Conservation (phyloP, 768 basidiomycete species). For the Collybia sordida region DNA sequence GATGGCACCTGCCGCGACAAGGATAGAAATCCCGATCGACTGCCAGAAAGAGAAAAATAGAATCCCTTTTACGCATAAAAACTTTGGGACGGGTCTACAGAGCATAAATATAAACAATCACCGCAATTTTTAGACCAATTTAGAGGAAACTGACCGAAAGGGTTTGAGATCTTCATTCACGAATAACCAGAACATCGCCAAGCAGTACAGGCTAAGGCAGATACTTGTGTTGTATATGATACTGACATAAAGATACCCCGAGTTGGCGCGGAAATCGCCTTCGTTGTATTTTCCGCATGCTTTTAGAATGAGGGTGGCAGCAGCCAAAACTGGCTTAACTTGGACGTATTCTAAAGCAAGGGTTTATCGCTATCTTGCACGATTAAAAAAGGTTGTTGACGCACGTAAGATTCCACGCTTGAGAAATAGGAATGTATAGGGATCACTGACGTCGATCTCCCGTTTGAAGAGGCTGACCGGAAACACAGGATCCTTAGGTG, state of each 20-base stretch:
- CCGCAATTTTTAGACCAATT: neutral
- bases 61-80: constrained; percentile 97
- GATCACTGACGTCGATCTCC: constrained; percentile 93
- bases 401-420: constrained; percentile 94
- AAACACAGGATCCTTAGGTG: constrained; percentile 84
- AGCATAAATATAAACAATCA: neutral
- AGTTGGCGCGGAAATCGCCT: constrained; percentile 79
- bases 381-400: constrained; percentile 10
- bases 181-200: constrained; percentile 97
- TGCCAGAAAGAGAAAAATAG: constrained; percentile 99
- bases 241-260: constrained; percentile 91
- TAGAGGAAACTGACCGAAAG: constrained; percentile 58
- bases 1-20: constrained; percentile 83
- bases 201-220: constrained; percentile 79
- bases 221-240: constrained; percentile 85
- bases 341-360: constrained; percentile 87
- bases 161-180: constrained; percentile 87
- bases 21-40: constrained; percentile 76
- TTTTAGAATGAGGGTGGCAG: constrained; percentile 84
- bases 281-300: constrained; percentile 86
- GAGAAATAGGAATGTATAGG: constrained; percentile 89
- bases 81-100: constrained; percentile 87
- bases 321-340: constrained; percentile 87
- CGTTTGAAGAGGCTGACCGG: constrained; percentile 80
- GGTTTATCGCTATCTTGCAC: constrained; percentile 1